Percentiles rank a stretch among this genome's conserved stretches.
These are phyloP conservation scores for Neurospora pannonica DNA, from an alignment of 495 filamentous ascomycete species.

Conservation along the genomic window DNA sequence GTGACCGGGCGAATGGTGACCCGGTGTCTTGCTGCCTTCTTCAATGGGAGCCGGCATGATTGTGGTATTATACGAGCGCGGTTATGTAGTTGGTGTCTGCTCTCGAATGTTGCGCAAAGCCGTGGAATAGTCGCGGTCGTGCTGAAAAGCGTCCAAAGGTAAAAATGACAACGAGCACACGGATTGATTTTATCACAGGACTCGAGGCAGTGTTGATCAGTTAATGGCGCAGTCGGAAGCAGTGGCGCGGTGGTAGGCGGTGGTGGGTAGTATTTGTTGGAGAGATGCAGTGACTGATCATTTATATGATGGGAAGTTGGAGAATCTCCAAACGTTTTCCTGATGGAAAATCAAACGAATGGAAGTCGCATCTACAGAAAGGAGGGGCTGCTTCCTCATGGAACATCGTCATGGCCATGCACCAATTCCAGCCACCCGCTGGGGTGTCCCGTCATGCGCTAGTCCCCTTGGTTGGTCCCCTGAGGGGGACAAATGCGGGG, in stretches of 20 bases:
- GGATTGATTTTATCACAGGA: background rate
- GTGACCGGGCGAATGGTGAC: constrained; percentile 7
- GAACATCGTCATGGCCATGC: background rate
- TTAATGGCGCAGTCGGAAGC: background rate
- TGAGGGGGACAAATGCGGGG: background rate
- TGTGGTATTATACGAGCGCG: background rate
- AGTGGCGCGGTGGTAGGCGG: background rate
- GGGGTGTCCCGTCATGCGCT: background rate
- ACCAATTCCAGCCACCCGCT: background rate
- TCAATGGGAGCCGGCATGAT: constrained; percentile 28
- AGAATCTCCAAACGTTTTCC: background rate
- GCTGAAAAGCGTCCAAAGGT: background rate
- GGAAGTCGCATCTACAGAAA: background rate
- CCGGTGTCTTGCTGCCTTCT: constrained; percentile 22
- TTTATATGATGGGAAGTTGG: background rate
- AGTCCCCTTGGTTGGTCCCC: background rate
- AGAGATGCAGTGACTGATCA: background rate
- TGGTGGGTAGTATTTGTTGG: background rate
- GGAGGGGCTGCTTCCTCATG: background rate
- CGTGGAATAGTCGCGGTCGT: background rate
- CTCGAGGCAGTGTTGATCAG: background rate
- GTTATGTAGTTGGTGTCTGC: background rate
- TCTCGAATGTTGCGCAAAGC: background rate
- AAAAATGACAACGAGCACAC: background rate
- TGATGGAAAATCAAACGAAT: background rate